Percentiles rank a stretch among this genome's conserved stretches.
Conservation (phyloP, 352 stramenopile species). For the Phytophthora agathidicida region DNA sequence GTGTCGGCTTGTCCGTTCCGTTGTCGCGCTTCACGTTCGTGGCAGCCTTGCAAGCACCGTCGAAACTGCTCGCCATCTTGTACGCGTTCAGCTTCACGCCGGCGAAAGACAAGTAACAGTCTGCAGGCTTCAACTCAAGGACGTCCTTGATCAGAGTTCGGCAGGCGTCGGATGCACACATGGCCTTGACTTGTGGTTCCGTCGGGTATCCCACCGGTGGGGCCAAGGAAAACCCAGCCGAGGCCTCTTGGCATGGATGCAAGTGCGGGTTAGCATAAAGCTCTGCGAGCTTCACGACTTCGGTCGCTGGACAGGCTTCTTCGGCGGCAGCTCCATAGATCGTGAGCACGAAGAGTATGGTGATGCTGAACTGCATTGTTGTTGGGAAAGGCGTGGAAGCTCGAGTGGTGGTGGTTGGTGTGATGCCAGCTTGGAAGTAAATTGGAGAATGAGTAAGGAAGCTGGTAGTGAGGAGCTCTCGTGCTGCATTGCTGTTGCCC, state of each 20-base stretch:
- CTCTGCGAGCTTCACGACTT: slow-evolving; percentile 33
- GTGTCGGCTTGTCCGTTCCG: slow-evolving; percentile 1
- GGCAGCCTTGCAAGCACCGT: neutral
- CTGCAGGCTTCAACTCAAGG: slow-evolving; percentile 17
- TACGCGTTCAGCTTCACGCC: slow-evolving; percentile 29
- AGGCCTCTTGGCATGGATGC: slow-evolving; percentile 29
- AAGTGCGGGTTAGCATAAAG: slow-evolving; percentile 36
- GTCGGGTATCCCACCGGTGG: slow-evolving; percentile 27
- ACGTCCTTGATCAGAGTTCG: slow-evolving; percentile 25
- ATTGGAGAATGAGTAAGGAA: slow-evolving; percentile 39
- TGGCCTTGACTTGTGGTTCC: slow-evolving; percentile 28
- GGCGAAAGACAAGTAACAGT: slow-evolving; percentile 32
- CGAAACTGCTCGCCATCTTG: slow-evolving; percentile 13
- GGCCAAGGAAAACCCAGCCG: slow-evolving; percentile 25
- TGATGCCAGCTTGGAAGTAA: slow-evolving; percentile 27
- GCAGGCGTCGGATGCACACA: slow-evolving; percentile 27
- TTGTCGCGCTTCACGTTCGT: neutral
- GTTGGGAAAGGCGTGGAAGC: neutral
- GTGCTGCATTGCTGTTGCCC: neutral
- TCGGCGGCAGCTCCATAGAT: slow-evolving; percentile 18
- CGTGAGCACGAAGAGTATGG: slow-evolving; percentile 23
- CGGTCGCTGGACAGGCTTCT: slow-evolving; percentile 25
- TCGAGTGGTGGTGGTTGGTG: slow-evolving; percentile 7
- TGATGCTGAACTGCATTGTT: slow-evolving; percentile 21
- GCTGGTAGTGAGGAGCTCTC: neutral